phyloP scores from a whole-genome alignment of 257 asterid genomes.

The Ligustrum vulgare region DNA sequence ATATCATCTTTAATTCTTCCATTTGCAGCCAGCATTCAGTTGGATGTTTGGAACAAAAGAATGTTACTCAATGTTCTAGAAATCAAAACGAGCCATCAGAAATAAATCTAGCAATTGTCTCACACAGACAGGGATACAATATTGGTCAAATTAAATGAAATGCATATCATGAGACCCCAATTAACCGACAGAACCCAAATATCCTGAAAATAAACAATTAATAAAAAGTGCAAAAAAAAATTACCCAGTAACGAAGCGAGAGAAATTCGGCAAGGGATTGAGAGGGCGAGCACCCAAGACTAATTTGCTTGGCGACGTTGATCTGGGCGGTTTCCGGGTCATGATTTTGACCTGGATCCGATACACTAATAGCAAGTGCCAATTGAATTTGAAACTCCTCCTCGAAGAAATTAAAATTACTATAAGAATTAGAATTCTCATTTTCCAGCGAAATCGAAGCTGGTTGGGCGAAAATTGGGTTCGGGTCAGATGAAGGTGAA shows the following conservation, averaged over 20 bases:
- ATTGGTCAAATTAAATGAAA: not conserved
- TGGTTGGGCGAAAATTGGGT: conserved; percentile 36
- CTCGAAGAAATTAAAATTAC: conserved; percentile 68
- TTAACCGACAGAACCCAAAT: not conserved
- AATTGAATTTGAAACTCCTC: conserved; percentile 98
- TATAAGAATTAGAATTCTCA: conserved; percentile 21
- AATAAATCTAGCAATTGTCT: not conserved
- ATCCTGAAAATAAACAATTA: not conserved
- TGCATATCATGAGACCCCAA: not conserved
- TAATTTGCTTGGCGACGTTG: conserved; percentile 87
- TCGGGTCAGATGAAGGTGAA: conserved; percentile 33
- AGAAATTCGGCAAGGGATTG: conserved; percentile 67
- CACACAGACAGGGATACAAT: not conserved
- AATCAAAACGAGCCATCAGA: not conserved
- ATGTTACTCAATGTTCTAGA: not conserved
- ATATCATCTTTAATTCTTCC: not conserved
- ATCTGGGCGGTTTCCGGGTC: conserved; percentile 93
- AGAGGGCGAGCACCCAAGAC: conserved; percentile 78
- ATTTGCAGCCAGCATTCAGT: not conserved
- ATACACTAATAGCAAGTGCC: conserved; percentile 98
- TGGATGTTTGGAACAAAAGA: not conserved
- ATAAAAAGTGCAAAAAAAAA: not conserved
- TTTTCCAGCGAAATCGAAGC: conserved; percentile 25
- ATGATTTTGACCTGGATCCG: conserved; percentile 57
- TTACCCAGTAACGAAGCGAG: conserved; percentile 89